Base-by-base conservation (phyloP, 345 rosid genomes). In the Erucastrum elatum region DNA sequence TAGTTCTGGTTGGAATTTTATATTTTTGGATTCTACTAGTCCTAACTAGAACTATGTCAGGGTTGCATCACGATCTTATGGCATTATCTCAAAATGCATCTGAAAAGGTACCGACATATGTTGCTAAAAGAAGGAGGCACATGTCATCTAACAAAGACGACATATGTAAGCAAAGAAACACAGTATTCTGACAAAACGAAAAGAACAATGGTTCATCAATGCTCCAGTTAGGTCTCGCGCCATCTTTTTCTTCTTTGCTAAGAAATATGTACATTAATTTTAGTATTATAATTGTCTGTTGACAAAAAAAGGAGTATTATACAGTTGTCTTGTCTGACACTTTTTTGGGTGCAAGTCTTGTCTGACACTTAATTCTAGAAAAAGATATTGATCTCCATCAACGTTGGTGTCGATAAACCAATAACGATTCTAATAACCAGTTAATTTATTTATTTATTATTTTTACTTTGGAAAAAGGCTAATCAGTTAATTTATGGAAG, bases 221-320 rank as follows among this genome's bases (percentile, higher is more conserved):
- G 59, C 59, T 6, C 59, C 17, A 13, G 80, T 17, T 76, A 60
- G 55, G 80, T 49, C 68, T 26, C 26, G 58, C 25, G 66, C 58
- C 46, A 6, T 77, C 70, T 53, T 77, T 41, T 77, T 17, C 76
- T 77, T 77, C 76, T 71, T 29, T 64, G 16, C 76, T 71, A 71
- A 71, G 81, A 61, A 77, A 75, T 58, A 66, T 41, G 3, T 5
- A 15, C 21, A 56, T 55, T 66, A 6, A 1, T 66, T 44, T 71
- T 30, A 17, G 11, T 12, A 17, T 6, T 31, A 13, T 53, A 62
- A 8, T 39, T 56, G 66, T 51, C 46, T 35, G 39, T 35, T 35
- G 39, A 7, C 39, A 35, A 6, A 35, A 35, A 34, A 2, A 34
- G 7, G 7, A 8, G 10, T 35, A 6, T 35, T 35, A 8, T 7